Percentiles rank a stretch among this genome's conserved stretches.
Evolutionary conservation across 768 basidiomycete species (phyloP).

Genomic region (Panellus pusillus): DNA sequence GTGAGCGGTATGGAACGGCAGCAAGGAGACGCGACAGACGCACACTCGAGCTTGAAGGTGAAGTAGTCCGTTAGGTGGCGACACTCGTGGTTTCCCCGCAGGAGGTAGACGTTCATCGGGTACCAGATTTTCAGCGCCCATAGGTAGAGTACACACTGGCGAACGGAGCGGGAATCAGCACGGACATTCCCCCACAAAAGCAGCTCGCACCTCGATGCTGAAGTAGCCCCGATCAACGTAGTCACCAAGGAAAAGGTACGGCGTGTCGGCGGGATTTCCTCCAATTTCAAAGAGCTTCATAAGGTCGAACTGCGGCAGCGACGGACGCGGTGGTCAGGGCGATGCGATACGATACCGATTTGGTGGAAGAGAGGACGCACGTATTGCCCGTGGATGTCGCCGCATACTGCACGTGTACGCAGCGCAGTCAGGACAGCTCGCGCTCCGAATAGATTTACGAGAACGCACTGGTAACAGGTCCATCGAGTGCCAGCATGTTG

Average conservation of each 20-base stretch:
- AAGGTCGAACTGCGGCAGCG: constrained; percentile 70
- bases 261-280: constrained; percentile 90
- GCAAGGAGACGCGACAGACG: constrained; percentile 29
- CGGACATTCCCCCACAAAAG: background rate
- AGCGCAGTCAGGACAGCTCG: background rate
- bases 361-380: no score
- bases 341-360: no score
- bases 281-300: constrained; percentile 97
- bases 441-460: constrained; percentile 10
- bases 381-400: constrained; percentile 99
- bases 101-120: constrained; percentile 92
- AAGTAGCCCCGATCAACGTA: constrained; percentile 95
- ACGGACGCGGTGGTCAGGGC: no score
- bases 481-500: constrained; percentile 92
- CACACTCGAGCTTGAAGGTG: constrained; percentile 98
- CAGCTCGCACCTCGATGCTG: constrained; percentile 73
- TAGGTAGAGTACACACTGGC: constrained; percentile 93
- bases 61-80: constrained; percentile 98
- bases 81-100: no score
- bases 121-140: constrained; percentile 99
- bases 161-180: constrained; percentile 8
- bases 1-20: constrained; percentile 3
- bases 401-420: constrained; percentile 82
- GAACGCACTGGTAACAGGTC: constrained; percentile 88
- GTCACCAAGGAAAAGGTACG: constrained; percentile 91